phyloP scores from a whole-genome alignment of 1,284 basidiomycete genomes.

The Athelia sp. region DNA sequence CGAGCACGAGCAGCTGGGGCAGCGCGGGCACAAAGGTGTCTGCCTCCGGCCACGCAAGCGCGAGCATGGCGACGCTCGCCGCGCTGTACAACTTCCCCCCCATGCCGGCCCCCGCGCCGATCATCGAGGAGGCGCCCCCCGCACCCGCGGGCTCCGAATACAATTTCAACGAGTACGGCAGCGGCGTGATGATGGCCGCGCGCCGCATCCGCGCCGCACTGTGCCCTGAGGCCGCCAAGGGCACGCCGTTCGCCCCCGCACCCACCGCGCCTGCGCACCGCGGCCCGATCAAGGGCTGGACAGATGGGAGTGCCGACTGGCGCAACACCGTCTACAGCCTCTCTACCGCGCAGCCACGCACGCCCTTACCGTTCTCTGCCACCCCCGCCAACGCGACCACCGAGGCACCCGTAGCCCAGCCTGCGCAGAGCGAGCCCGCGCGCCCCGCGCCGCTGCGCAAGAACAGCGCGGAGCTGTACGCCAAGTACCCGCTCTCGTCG shows the following conservation, averaged over 20 bases:
- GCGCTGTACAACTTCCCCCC: conserved; percentile 51
- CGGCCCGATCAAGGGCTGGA: conserved; percentile 48
- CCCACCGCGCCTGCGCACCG: conserved; percentile 11
- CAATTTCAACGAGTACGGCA: conserved; percentile 33
- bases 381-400: no score
- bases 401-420: conserved; percentile 7
- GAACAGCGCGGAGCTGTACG: conserved; percentile 37
- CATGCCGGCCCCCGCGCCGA: conserved; percentile 44
- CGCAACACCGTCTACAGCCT: conserved; percentile 48
- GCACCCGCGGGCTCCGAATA: conserved; percentile 13
- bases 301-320: conserved; percentile 62
- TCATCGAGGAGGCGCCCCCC: conserved; percentile 12
- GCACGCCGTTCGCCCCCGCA: not conserved
- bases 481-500: conserved; percentile 51
- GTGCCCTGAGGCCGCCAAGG: conserved; percentile 35
- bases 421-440: conserved; percentile 12
- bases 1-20: conserved; percentile 30
- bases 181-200: conserved; percentile 65
- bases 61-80: conserved; percentile 47
- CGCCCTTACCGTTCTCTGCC: no score
- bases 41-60: conserved; percentile 21
- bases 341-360: conserved; percentile 6
- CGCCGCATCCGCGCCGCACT: conserved; percentile 49
- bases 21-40: conserved; percentile 18
- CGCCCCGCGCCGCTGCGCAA: conserved; percentile 17